A percentile compares a stretch with the other conserved stretches of the same genome.
These are phyloP conservation scores for Parmelia sp. DNA, from an alignment of 495 filamentous ascomycete species.

Conservation along the genomic window DNA sequence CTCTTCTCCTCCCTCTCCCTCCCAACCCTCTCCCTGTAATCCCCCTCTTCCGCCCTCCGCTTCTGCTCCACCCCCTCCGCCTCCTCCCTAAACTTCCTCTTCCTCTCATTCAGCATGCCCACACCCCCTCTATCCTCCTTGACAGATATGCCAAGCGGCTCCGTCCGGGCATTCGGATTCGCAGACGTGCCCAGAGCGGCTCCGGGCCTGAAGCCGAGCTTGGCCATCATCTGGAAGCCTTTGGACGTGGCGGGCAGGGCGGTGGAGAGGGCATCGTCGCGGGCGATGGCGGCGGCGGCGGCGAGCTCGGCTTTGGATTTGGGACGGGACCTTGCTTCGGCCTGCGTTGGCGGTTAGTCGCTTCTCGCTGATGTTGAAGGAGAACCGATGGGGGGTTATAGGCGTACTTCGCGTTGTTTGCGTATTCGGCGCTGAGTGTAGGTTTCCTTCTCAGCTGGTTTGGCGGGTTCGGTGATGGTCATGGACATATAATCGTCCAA, in stretches of 20 bases:
- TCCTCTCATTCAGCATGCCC: conserved; percentile 73
- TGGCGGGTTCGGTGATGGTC: conserved; percentile 49
- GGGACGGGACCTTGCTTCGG: conserved; percentile 51
- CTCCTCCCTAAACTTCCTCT: conserved; percentile 69
- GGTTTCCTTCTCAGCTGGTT: conserved; percentile 42
- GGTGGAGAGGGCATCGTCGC: conserved; percentile 66
- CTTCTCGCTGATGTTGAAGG: not conserved
- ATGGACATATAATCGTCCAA: conserved; percentile 65
- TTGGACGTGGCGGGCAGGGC: conserved; percentile 66
- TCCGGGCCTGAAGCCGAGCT: conserved; percentile 77
- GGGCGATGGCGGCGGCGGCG: conserved; percentile 57
- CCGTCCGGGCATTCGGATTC: conserved; percentile 38
- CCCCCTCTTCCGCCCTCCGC: conserved; percentile 59
- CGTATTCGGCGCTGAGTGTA: conserved; percentile 51
- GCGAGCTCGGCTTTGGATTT: conserved; percentile 81
- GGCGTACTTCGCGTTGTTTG: conserved; percentile 42
- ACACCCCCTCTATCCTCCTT: conserved; percentile 85
- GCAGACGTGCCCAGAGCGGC: conserved; percentile 52
- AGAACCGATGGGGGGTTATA: not conserved
- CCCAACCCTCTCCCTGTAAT: conserved; percentile 68
- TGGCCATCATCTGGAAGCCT: conserved; percentile 93
- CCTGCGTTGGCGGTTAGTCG: conserved; percentile 18
- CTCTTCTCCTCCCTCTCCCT: conserved; percentile 66
- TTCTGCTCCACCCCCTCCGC: conserved; percentile 50
- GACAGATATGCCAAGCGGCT: conserved; percentile 62